A percentile compares a stretch with the other conserved stretches of the same genome.
Evolutionary conservation across 331 rosid genomes (phyloP).

Genomic region (Erythrophleum ivorense): DNA sequence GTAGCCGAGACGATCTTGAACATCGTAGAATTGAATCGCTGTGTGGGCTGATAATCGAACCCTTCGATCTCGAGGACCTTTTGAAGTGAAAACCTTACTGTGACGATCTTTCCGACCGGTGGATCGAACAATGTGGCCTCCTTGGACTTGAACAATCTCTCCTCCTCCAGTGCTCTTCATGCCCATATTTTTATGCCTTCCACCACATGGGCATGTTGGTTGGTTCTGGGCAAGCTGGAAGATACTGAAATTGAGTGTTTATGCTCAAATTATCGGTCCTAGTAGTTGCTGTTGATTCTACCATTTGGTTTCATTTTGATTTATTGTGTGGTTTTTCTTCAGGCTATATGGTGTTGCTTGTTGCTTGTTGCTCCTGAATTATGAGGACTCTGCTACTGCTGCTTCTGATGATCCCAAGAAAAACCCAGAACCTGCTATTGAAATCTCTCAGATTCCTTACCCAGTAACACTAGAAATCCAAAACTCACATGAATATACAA

Average conservation of each 20-base stretch:
- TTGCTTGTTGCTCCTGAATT: slow-evolving; percentile 13
- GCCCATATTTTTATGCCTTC: slow-evolving; percentile 36
- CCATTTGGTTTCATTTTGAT: neutral
- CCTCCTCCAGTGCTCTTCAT: slow-evolving; percentile 64
- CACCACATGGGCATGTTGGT: neutral
- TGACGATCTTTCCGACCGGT: slow-evolving; percentile 75
- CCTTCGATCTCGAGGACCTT: slow-evolving; percentile 84
- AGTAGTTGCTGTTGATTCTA: neutral
- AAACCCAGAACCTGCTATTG: slow-evolving; percentile 47
- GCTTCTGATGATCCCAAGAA: slow-evolving; percentile 43
- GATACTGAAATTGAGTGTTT: neutral
- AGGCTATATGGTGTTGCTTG: no score
- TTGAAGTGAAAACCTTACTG: slow-evolving; percentile 84
- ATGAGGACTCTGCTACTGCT: slow-evolving; percentile 43
- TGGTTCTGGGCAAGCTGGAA: no score
- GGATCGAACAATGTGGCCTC: slow-evolving; percentile 81
- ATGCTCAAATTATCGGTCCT: neutral
- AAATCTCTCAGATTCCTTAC: slow-evolving; percentile 56
- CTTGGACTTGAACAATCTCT: slow-evolving; percentile 76
- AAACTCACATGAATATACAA: slow-evolving; percentile 39
- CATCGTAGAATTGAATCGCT: slow-evolving; percentile 86
- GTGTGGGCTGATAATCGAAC: slow-evolving; percentile 83
- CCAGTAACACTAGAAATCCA: slow-evolving; percentile 43
- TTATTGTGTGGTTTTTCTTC: neutral
- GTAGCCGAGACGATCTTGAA: slow-evolving; percentile 86